phyloP scores from a whole-genome alignment of 73 alveolate genomes.

The Tetrahymena malaccensis region DNA sequence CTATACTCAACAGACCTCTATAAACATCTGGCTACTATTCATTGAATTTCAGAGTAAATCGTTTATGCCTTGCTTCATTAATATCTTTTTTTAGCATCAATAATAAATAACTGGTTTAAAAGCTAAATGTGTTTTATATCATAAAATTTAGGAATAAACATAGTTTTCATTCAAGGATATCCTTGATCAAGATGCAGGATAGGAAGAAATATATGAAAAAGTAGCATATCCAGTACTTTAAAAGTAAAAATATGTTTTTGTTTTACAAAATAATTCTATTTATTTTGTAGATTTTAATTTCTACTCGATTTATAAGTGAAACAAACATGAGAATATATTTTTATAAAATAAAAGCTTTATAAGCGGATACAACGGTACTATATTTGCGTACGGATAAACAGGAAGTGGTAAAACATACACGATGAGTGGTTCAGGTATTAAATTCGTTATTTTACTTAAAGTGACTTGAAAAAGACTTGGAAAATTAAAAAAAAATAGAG shows the following conservation, averaged over 20 bases:
- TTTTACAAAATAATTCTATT: background rate
- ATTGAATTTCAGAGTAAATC: background rate
- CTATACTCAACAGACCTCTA: background rate
- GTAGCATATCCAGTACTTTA: constrained; percentile 66
- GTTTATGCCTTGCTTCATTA: no score
- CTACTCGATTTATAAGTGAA: background rate
- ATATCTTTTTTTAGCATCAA: background rate
- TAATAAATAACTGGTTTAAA: background rate
- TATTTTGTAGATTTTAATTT: background rate
- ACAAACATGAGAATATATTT: background rate
- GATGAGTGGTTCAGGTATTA: constrained; percentile 90
- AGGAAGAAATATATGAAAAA: constrained; percentile 73
- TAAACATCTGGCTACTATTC: background rate
- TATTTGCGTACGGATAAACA: constrained; percentile 94
- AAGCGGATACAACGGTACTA: constrained; percentile 93
- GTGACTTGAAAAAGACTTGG: background rate
- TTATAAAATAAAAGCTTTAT: constrained; percentile 58
- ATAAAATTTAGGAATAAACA: constrained; percentile 45
- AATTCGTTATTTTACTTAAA: background rate
- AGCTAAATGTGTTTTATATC: background rate
- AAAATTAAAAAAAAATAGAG: no score
- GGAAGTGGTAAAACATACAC: constrained; percentile 96
- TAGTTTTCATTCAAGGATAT: constrained; percentile 80
- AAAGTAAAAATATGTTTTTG: constrained; percentile 6
- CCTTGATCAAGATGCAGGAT: constrained; percentile 72